Evolutionary conservation across 495 filamentous ascomycete species (phyloP).

Genomic region (Penicilliopsis zonata): DNA sequence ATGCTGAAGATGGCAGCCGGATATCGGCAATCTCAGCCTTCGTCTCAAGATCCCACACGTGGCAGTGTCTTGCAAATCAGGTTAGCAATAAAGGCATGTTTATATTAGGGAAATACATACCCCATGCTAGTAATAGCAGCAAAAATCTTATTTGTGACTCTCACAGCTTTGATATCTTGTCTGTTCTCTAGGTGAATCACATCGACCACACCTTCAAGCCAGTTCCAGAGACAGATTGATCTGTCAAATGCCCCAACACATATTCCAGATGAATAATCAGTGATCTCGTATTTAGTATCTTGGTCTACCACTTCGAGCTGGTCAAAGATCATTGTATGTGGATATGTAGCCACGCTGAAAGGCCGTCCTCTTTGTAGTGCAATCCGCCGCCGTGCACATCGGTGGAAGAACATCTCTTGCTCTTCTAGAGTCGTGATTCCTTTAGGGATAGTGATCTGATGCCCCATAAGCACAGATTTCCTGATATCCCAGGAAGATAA

Average conservation of each 20-base stretch:
- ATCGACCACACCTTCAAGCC: slow-evolving; percentile 2
- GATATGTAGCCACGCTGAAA: background rate
- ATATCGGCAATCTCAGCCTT: slow-evolving; percentile 9
- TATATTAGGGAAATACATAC: slow-evolving; percentile 6
- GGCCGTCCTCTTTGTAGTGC: slow-evolving; percentile 13
- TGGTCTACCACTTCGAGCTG: too few relatives aligned
- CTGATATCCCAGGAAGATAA: slow-evolving; percentile 14
- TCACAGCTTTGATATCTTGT: slow-evolving; percentile 7
- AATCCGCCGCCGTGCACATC: slow-evolving; percentile 9
- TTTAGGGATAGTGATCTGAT: background rate
- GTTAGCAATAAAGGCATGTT: slow-evolving; percentile 1
- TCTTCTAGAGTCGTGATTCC: background rate
- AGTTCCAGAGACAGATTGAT: too few relatives aligned
- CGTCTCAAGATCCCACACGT: slow-evolving; percentile 18
- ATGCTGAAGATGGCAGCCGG: slow-evolving; percentile 10
- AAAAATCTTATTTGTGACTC: slow-evolving; percentile 12
- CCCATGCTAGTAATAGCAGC: slow-evolving; percentile 14
- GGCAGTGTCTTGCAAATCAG: slow-evolving; percentile 9
- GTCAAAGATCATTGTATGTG: too few relatives aligned
- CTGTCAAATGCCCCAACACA: too few relatives aligned
- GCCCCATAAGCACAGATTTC: slow-evolving; percentile 5
- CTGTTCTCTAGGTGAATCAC: slow-evolving; percentile 17
- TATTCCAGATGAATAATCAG: slow-evolving; percentile 13
- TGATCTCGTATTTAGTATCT: too few relatives aligned
- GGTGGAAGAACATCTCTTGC: slow-evolving; percentile 3